Evolutionary conservation across 129 eudicot species (phyloP), one percentile per base, ranked within the genome.

Genomic region (Helianthus tuberosus): DNA sequence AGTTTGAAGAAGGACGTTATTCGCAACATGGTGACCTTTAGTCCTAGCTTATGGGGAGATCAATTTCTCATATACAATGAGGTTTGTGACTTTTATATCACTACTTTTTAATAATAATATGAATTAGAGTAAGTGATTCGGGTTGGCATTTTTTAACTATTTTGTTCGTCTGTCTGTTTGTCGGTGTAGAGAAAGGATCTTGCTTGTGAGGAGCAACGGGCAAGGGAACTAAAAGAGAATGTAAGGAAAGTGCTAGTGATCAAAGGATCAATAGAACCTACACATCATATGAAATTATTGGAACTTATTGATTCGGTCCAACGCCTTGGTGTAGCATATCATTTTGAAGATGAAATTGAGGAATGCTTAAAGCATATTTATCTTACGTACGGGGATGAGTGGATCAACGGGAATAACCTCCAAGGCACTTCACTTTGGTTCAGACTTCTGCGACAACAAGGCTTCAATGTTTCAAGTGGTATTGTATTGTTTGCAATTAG

Each of bases 241-340:
- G 84, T 78, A 29, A 64, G 77, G 23, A 67, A 17, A 43, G 39
- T 36, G 70, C 15, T 82, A 14, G 44, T 8, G 35, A 15, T 47
- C 1, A 11, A 35, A n/a, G 48, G 23, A 2, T 10, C 62, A 76
- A 51, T 17, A 32, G 38, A 68, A 2, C 17, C 50, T 5, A 25
- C 41, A 6, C 69, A 77, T 0, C 69, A 67, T 38, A 11, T 49
- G 54, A 74, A 81, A 38, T 50, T 80, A 50, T 6, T 86, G 64
- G 58, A 54, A 5, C 44, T 87, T 47, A 84, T 87, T 8, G 86
- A 87, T 72, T 50, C 77, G 2, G 36, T 87, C 16, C 86, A 86
- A 55, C 84, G 88, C 43, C 80, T 86, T 43, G 91, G 91, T 6
- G 50, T 86, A 1, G 80, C 82, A 0, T 87, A 87, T 71, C 84